Percentiles rank a stretch among this genome's conserved stretches.
phyloP scores from a whole-genome alignment of 345 rosid genomes.

The Draba incana region DNA sequence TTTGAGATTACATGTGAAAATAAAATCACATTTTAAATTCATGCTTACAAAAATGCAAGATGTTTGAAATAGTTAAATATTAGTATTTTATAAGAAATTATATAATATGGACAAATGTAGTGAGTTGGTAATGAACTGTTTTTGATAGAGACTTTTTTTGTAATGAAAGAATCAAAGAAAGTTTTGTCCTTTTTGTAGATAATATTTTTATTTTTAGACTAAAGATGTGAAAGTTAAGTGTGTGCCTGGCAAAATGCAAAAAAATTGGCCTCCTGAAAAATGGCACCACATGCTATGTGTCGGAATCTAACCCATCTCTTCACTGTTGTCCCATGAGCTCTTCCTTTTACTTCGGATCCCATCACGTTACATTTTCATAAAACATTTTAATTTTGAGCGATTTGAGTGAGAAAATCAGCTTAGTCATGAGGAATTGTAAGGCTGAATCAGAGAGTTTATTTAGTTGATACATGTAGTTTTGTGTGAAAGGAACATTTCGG shows the following conservation, averaged over 20 bases:
- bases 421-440: background rate
- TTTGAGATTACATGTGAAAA: too few relatives aligned
- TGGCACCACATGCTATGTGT: conserved; percentile 45
- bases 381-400: too few relatives aligned
- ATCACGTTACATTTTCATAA: too few relatives aligned
- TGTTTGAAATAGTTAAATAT: background rate
- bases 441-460: background rate
- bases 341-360: too few relatives aligned
- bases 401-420: background rate
- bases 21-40: background rate
- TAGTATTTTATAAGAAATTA: background rate
- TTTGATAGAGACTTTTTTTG: conserved; percentile 10
- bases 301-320: conserved; percentile 40
- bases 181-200: conserved; percentile 16
- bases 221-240: conserved; percentile 20
- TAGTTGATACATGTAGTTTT: background rate
- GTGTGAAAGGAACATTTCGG: background rate
- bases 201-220: conserved; percentile 10
- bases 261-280: conserved; percentile 36
- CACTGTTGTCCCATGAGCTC: conserved; percentile 32
- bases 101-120: background rate
- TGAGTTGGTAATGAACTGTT: conserved; percentile 22
- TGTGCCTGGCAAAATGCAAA: conserved; percentile 12
- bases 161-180: conserved; percentile 32
- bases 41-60: conserved; percentile 3